These are phyloP conservation scores for Hortiboletus campestris DNA, from an alignment of 768 basidiomycete species.

Conservation along the genomic window DNA sequence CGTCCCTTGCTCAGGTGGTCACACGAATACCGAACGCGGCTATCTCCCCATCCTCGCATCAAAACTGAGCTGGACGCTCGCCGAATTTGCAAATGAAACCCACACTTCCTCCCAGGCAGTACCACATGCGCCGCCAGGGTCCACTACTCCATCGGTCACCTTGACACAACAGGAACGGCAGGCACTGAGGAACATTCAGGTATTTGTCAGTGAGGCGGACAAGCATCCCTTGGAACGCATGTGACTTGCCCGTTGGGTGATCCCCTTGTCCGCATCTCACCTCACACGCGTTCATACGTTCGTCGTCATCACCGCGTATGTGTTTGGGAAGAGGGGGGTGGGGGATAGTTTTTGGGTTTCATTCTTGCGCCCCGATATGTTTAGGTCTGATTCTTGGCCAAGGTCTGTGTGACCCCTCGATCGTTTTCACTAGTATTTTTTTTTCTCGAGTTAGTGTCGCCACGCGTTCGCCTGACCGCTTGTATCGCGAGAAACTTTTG, in stretches of 20 bases:
- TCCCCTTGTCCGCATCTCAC: not conserved
- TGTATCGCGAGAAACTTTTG: constrained; percentile 15
- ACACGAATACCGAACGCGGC: constrained; percentile 93
- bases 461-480: not conserved
- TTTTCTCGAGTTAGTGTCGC: not conserved
- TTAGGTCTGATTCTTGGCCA: constrained; percentile 1
- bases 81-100: constrained; percentile 28
- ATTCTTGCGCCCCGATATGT: not conserved
- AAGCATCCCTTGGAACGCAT: constrained; percentile 71
- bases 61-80: constrained; percentile 56
- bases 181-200: constrained; percentile 40
- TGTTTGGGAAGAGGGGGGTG: not conserved
- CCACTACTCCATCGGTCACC: constrained; percentile 1
- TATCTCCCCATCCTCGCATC: constrained; percentile 76
- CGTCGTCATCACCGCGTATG: not conserved
- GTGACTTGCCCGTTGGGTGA: constrained; percentile 29
- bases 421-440: not conserved
- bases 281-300: not conserved
- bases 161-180: constrained; percentile 34
- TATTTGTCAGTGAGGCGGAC: constrained; percentile 73
- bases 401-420: not conserved
- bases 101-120: constrained; percentile 2
- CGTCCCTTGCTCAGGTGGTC: constrained; percentile 58
- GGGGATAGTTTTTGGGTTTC: not conserved
- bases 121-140: constrained; percentile 24